Conservation (phyloP, 208 protist species). For the Acanthamoeba culbertsoni region DNA sequence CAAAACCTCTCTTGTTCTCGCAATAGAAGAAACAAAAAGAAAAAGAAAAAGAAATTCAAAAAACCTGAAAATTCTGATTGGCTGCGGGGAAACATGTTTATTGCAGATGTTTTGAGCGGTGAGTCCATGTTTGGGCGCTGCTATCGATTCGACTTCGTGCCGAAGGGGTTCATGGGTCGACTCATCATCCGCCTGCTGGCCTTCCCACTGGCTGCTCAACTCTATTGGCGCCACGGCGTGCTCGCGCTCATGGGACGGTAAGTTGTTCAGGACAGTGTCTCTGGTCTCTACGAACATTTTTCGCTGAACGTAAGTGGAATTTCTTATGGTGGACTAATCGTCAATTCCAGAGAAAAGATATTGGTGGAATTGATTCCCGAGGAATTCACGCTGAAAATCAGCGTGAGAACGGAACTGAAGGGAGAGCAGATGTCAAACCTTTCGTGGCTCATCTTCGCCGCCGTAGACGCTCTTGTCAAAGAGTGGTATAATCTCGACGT, state of each 20-base stretch:
- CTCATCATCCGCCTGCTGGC: constrained; percentile 48
- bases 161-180: constrained; percentile 46
- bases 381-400: not conserved
- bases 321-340: too few species aligned
- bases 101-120: not conserved
- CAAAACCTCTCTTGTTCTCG: too few species aligned
- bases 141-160: not conserved
- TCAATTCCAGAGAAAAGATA: constrained; percentile 23
- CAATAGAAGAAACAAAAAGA: too few species aligned
- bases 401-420: not conserved
- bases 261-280: too few species aligned
- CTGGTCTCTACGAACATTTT: not conserved
- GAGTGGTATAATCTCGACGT: constrained; percentile 29
- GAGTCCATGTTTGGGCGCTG: not conserved
- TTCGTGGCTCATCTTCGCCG: not conserved
- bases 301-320: not conserved
- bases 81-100: too few species aligned
- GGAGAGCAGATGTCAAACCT: constrained; percentile 9
- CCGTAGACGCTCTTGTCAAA: not conserved
- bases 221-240: constrained; percentile 8
- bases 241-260: not conserved
- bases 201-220: not conserved
- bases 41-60: too few species aligned
- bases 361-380: not conserved
- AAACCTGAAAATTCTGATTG: too few species aligned